Evolutionary conservation across 176 grass and related monocot species (phyloP), one percentile per base, ranked within the genome.

Genomic region (Rhynchospora tenuis): DNA sequence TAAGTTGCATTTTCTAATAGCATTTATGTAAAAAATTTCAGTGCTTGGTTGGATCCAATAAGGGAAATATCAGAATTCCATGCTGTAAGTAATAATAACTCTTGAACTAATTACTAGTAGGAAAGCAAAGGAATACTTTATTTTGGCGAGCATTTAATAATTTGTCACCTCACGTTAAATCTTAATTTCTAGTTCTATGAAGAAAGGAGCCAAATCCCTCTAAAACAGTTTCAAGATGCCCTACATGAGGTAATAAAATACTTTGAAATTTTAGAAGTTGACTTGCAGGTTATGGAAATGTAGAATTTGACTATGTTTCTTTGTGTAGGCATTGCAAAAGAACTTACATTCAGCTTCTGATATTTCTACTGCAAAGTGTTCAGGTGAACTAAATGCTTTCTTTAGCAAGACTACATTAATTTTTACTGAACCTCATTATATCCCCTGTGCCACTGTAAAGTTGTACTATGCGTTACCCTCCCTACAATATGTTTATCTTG

Each of bases 141-240:
- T 56, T 69, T 23, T 83, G 9, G 43, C 67, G 57, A 22, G 57
- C 55, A 64, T 2, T 64, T 85, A 45, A 78, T 47, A 85, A 44
- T 31, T 52, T 3, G 43, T 59, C 11, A 31, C 33, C 33, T 55
- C 31, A 42, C 64, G 13, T 81, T 73, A 31, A 79, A 29, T 29
- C 24, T 57, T 79, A 31, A 47, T 47, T 46, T 38, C 67, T 61
- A 89, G 87, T 89, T 74, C 59, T 89, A 82, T 52, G 83, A 85
- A 85, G 87, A 89, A 85, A 85, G 87, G 78, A 75, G 83, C 56
- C 79, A 69, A 82, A 85, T 71, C 57, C 83, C 29, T 65, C 73
- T 65, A 46, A 61, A 85, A 82, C 17, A 61, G 29, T 89, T 89
- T 70, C 87, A 84, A 89, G 87, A 89, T 15, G 87, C 87, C 85